phyloP scores from a whole-genome alignment of 768 basidiomycete species.

The Boletellus emodensis region DNA sequence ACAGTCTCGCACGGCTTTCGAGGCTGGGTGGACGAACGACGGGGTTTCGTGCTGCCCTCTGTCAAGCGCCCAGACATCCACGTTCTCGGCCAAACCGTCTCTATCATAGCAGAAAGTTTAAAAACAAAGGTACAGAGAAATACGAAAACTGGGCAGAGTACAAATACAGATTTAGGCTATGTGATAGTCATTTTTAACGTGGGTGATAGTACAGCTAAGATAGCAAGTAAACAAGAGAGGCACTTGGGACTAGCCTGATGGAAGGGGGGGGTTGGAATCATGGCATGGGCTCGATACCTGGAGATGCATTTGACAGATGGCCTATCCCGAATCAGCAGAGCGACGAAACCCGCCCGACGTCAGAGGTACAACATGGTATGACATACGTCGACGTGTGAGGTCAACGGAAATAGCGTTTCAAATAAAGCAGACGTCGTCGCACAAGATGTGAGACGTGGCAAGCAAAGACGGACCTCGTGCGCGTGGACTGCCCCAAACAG shows the following conservation, averaged over 20 bases:
- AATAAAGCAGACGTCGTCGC: neutral
- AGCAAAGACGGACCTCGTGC: neutral
- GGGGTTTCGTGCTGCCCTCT: too few species aligned
- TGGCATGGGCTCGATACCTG: too few species aligned
- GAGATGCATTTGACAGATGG: neutral
- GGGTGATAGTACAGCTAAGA: slow-evolving; percentile 15
- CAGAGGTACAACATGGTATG: slow-evolving; percentile 7
- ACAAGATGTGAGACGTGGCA: neutral
- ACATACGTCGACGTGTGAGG: slow-evolving; percentile 3
- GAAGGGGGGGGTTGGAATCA: too few species aligned
- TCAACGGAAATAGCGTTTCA: neutral
- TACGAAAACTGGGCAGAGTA: slow-evolving; percentile 1
- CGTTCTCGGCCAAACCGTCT: neutral
- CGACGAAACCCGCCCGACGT: slow-evolving; percentile 2
- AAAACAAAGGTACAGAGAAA: neutral
- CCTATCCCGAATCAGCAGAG: slow-evolving; percentile 4
- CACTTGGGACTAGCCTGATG: neutral
- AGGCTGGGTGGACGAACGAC: too few species aligned
- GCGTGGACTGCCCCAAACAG: neutral
- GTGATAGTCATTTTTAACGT: neutral
- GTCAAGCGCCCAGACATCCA: too few species aligned
- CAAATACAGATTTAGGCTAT: slow-evolving; percentile 20
- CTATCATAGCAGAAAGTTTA: neutral
- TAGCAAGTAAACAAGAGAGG: slow-evolving; percentile 10
- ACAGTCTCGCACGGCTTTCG: too few species aligned